Percentiles rank a stretch among this genome's conserved stretches.
These are phyloP conservation scores for Bruguiera gymnorhiza DNA, from an alignment of 345 rosid species.

Conservation along the genomic window DNA sequence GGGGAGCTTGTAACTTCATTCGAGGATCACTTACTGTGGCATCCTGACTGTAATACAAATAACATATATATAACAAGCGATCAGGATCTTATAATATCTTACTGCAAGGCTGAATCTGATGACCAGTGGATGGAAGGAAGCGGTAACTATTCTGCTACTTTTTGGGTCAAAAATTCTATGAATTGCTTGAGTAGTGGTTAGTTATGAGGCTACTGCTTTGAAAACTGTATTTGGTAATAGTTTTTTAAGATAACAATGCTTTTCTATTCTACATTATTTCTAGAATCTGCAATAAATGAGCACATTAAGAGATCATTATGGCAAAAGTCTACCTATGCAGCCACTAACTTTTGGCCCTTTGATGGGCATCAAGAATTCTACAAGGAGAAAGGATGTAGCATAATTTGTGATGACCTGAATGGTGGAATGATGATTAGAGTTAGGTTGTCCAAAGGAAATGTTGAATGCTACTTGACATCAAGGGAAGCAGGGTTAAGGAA, in stretches of 20 bases:
- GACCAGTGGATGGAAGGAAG: conserved; percentile 88
- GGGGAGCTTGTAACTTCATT: conserved; percentile 98
- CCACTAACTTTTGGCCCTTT: not conserved
- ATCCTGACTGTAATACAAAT: conserved; percentile 96
- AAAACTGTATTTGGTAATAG: not conserved
- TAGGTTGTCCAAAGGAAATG: too few species aligned
- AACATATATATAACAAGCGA: conserved; percentile 93
- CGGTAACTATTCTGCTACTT: conserved; percentile 43
- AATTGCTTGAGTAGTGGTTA: not conserved
- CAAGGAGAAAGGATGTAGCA: too few species aligned
- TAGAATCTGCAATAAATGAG: not conserved
- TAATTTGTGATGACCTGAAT: too few species aligned
- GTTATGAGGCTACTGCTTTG: not conserved
- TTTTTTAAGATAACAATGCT: not conserved
- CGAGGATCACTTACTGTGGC: conserved; percentile 95
- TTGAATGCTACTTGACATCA: too few species aligned
- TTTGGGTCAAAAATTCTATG: not conserved
- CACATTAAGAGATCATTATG: not conserved
- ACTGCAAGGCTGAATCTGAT: conserved; percentile 91
- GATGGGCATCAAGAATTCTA: too few species aligned
- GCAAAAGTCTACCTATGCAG: not conserved
- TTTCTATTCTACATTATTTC: not conserved
- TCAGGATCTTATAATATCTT: conserved; percentile 96
- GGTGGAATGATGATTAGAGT: too few species aligned
- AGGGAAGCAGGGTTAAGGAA: too few species aligned